Percentiles rank a stretch among this genome's conserved stretches.
Conservation (phyloP, 2,329 filamentous ascomycete species). For the Claviceps fusiformis region DNA sequence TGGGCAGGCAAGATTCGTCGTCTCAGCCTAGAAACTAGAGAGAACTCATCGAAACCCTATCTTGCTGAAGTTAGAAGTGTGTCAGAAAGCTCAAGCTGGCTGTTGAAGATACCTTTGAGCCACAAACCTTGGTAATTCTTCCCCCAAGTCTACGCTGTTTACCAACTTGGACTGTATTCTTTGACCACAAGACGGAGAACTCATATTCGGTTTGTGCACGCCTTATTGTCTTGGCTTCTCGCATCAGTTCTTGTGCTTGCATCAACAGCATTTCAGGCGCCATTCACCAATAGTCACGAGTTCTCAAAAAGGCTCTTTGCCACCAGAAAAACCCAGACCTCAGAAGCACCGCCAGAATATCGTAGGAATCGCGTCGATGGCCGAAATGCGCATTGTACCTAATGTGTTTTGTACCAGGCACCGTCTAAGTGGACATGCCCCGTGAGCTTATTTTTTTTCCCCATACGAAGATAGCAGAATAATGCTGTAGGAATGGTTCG, state of each 20-base stretch:
- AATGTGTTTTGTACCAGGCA: background rate
- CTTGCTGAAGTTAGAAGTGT: background rate
- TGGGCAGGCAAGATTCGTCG: background rate
- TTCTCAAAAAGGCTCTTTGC: no score
- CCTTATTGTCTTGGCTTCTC: no score
- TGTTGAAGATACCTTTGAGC: background rate
- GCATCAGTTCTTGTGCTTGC: no score
- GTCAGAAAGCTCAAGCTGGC: background rate
- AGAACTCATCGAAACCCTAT: background rate
- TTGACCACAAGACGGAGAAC: no score
- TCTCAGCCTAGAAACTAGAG: background rate
- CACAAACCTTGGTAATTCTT: no score
- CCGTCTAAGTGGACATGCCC: background rate
- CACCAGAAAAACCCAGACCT: no score
- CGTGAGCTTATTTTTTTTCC: background rate
- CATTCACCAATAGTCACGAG: no score
- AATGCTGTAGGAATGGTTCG: background rate
- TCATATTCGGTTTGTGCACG: no score
- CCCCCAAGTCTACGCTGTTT: no score
- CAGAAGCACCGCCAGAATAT: no score
- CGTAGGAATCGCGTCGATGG: background rate
- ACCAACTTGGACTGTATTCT: no score
- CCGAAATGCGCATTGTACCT: background rate
- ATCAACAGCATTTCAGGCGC: no score
- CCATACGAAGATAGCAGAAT: background rate